Conservation (phyloP, 2,329 filamentous ascomycete species). For the Monilinia fructigena region DNA sequence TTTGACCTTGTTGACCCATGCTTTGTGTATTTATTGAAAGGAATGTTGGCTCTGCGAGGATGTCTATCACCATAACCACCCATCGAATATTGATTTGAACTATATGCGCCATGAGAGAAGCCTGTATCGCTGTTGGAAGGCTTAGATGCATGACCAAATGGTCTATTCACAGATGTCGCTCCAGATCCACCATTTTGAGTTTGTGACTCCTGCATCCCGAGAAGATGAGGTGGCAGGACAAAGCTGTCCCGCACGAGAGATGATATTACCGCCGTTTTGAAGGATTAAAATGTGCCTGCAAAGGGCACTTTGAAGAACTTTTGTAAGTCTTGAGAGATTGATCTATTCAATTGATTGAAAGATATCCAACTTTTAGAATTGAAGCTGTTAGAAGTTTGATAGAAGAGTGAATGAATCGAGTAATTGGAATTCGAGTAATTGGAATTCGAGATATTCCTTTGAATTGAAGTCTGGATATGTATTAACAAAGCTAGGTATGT, state of each 20-base stretch:
- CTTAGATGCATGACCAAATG: constrained; percentile 72
- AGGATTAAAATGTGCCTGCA: constrained; percentile 49
- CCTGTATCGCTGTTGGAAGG: constrained; percentile 80
- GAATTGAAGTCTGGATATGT: constrained; percentile 18
- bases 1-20: constrained; percentile 52
- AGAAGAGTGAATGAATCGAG: constrained; percentile 4
- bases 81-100: constrained; percentile 70
- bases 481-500: constrained; percentile 23
- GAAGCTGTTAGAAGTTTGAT: constrained; percentile 20
- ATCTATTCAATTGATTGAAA: constrained; percentile 18
- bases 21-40: constrained; percentile 86
- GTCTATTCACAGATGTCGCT: constrained; percentile 57
- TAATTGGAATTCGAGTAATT: constrained; percentile 5
- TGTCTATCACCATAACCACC: constrained; percentile 84
- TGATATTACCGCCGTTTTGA: constrained; percentile 82
- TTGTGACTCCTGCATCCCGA: constrained; percentile 89
- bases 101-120: constrained; percentile 90
- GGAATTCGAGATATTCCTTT: constrained; percentile 8
- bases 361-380: constrained; percentile 26
- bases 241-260: constrained; percentile 77
- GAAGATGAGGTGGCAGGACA: constrained; percentile 78
- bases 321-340: constrained; percentile 32
- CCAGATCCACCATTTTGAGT: constrained; percentile 55
- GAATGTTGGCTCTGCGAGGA: constrained; percentile 79
- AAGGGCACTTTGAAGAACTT: constrained; percentile 40